phyloP scores from a whole-genome alignment of 2,329 filamentous ascomycete genomes.

The Verticillium klebahnii region DNA sequence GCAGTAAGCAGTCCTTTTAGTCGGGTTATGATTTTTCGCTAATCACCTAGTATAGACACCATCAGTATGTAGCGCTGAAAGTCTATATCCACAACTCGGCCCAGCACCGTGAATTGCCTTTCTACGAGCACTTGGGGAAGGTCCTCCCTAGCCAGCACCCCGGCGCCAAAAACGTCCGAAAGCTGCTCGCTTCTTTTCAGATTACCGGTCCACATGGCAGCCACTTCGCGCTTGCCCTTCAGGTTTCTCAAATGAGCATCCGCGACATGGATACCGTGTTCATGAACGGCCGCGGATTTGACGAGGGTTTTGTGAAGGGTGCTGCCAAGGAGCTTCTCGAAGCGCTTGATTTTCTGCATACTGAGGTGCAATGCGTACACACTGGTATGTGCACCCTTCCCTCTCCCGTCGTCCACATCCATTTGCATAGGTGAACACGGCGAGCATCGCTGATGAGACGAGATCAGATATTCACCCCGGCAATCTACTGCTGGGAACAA shows the following conservation, averaged over 20 bases:
- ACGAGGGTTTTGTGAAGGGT: slow-evolving; percentile 23
- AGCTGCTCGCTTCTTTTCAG: slow-evolving; percentile 15
- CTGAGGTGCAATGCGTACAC: slow-evolving; percentile 23
- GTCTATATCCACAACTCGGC: slow-evolving; percentile 19
- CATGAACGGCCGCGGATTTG: slow-evolving; percentile 15
- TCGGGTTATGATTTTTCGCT: background rate
- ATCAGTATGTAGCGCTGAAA: slow-evolving; percentile 26
- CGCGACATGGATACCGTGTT: slow-evolving; percentile 26
- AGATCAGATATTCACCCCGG: slow-evolving; percentile 5
- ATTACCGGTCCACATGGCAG: slow-evolving; percentile 11
- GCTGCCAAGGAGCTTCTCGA: slow-evolving; percentile 23
- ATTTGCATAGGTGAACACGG: background rate
- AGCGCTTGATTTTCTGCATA: slow-evolving; percentile 29
- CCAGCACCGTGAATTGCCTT: slow-evolving; percentile 17
- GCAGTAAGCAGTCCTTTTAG: background rate
- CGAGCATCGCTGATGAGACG: slow-evolving; percentile 3
- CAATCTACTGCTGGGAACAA: slow-evolving; percentile 22
- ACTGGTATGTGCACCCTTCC: slow-evolving; percentile 20
- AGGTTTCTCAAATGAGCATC: slow-evolving; percentile 22
- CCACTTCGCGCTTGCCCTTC: slow-evolving; percentile 16
- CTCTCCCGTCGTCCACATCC: background rate
- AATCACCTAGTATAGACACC: slow-evolving; percentile 7
- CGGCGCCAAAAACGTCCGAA: slow-evolving; percentile 14
- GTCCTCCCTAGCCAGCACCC: slow-evolving; percentile 5
- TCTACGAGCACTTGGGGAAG: slow-evolving; percentile 10